Evolutionary conservation across 805 yeast species (phyloP).

Genomic region (Maudiozyma saulgeensis): DNA sequence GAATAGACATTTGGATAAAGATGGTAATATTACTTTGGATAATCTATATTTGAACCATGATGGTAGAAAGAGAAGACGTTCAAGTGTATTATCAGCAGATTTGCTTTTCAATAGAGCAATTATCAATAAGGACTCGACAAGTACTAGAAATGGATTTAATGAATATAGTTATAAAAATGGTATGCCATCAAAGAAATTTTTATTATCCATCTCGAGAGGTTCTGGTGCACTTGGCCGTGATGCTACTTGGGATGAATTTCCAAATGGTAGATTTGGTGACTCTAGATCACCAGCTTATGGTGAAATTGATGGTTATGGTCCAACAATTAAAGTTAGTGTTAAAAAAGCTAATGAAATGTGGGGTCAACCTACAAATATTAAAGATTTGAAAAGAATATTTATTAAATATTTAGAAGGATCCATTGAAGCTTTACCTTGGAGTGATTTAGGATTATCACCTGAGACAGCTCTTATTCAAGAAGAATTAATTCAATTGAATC

Average conservation of each 20-base stretch:
- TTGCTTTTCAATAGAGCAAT: constrained; percentile 35
- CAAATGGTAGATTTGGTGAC: constrained; percentile 93
- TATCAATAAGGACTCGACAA: constrained; percentile 23
- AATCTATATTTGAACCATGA: constrained; percentile 13
- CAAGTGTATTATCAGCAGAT: constrained; percentile 21
- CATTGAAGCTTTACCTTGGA: constrained; percentile 82
- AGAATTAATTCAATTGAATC: constrained; percentile 71
- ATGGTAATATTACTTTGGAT: constrained; percentile 27
- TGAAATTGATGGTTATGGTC: constrained; percentile 96
- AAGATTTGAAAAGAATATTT: constrained; percentile 60
- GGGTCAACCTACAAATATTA: constrained; percentile 60
- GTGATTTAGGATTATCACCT: constrained; percentile 72
- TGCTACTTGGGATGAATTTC: constrained; percentile 96
- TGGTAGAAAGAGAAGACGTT: constrained; percentile 23
- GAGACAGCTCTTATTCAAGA: constrained; percentile 93
- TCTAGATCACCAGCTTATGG: constrained; percentile 95
- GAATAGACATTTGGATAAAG: constrained; percentile 21
- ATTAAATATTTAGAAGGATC: constrained; percentile 64
- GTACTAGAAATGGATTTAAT: constrained; percentile 6
- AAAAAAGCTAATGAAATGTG: constrained; percentile 61
- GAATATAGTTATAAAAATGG: constrained; percentile 6
- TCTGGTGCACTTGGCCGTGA: constrained; percentile 77
- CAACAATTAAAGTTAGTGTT: constrained; percentile 67
- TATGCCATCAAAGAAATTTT: constrained; percentile 41
- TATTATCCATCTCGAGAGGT: constrained; percentile 74